Base-by-base conservation (phyloP, 2,329 filamentous ascomycete genomes). In the Aspergillus niger region DNA sequence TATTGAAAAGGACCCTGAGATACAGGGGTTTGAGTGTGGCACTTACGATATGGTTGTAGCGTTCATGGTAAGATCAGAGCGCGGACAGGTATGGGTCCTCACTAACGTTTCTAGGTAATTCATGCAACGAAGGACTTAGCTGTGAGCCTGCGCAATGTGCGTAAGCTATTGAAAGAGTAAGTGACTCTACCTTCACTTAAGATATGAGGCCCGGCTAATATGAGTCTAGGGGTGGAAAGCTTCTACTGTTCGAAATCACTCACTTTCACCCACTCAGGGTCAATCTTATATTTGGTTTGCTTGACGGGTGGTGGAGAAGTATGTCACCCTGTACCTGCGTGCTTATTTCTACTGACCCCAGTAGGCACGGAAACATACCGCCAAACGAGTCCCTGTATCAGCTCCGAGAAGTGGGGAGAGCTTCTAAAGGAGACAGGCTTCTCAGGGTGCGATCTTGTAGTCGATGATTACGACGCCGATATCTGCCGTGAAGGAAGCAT, bases 1-100 rank as follows among this genome's bases (percentile, higher is more conserved):
- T 38, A 63, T 67, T 5, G 62, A 67, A 20, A 20, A 63, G 6
- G 65, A 68, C 24, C 65, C 63, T 0, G 62, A 60, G 8, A 8
- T 26, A 4, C 65, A 68, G 20, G 66, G 60, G 0, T 68, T 68
- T 22, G 60, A 63, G 11, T 61, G 55, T 30, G 66, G 58, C 3
- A 60, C 56, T 1, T 68, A 67, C 52, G 66, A 68, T 50, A 22
- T 68, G 22, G 65, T 67, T 22, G 63, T 63, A 17, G 65, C 64
- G 5, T 64, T 49, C 7, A 22, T 63, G 51, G 63, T 65, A 55
- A 32, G 58, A 28, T 20, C 13, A 24, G 13, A 43, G 8, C 24
- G 3, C 26, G 5, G 2, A 54, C 5, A n/a, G 8, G n/a, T 15
- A 10, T 15, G 11, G 5, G 7, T 7, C 8, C 15, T n/a, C 5